Conservation (phyloP, 2,329 filamentous ascomycete genomes). For the Aspergillus ochraceus region DNA sequence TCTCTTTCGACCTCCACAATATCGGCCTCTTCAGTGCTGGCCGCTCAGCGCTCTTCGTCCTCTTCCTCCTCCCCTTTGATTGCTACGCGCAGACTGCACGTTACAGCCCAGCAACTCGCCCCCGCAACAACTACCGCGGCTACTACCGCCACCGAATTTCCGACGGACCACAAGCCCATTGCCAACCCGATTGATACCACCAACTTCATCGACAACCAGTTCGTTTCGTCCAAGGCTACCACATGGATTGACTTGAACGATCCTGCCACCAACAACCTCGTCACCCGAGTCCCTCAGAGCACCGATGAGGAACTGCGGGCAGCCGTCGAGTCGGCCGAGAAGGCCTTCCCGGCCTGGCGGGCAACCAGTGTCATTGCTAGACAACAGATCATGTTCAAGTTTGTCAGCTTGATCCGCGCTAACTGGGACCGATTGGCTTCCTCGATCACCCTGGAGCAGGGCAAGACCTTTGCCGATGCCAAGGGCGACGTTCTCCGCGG, state of each 20-base stretch:
- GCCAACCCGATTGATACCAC: constrained; percentile 57
- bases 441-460: constrained; percentile 67
- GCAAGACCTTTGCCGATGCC: constrained; percentile 69
- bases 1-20: constrained; percentile 24
- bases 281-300: constrained; percentile 65
- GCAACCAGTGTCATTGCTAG: constrained; percentile 59
- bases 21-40: constrained; percentile 19
- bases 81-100: constrained; percentile 47
- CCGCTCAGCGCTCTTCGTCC: constrained; percentile 15
- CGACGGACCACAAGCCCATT: constrained; percentile 57
- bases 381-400: constrained; percentile 69
- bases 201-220: constrained; percentile 66
- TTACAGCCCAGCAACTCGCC: constrained; percentile 53
- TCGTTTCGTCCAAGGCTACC: constrained; percentile 57
- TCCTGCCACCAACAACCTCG: constrained; percentile 66
- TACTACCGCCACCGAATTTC: constrained; percentile 54
- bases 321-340: constrained; percentile 62
- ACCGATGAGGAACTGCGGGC: constrained; percentile 64
- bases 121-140: constrained; percentile 52
- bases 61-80: constrained; percentile 23
- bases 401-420: constrained; percentile 61
- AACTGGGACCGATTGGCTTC: constrained; percentile 67
- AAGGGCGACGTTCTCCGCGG: constrained; percentile 66
- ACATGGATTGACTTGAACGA: constrained; percentile 66
- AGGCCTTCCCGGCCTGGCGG: constrained; percentile 63